Conservation (phyloP, 148 eudicot species). For the Persicaria tinctoria region DNA sequence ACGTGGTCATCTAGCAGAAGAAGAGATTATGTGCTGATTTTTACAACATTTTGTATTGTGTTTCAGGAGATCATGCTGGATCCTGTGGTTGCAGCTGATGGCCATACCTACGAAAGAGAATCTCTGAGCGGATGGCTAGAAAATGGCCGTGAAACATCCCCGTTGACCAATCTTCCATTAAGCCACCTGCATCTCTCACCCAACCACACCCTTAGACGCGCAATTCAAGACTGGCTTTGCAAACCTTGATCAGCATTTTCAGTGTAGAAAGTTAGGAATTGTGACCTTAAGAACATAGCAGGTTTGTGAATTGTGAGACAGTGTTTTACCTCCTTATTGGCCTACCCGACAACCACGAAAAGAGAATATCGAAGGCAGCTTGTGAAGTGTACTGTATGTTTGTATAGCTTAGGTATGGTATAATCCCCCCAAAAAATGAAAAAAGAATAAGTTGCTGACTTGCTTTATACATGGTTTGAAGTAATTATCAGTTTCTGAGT, state of each 20-base stretch:
- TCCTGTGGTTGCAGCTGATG: constrained; percentile 88
- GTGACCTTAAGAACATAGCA: background rate
- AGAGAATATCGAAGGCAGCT: too few species aligned
- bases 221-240: constrained; percentile 86
- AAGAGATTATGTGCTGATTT: background rate
- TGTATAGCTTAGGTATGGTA: background rate
- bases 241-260: constrained; percentile 21
- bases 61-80: constrained; percentile 84
- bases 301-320: too few species aligned
- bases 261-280: background rate
- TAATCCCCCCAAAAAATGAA: too few species aligned
- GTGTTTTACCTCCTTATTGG: too few species aligned
- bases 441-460: too few species aligned
- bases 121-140: constrained; percentile 61
- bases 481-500: background rate
- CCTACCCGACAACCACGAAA: too few species aligned
- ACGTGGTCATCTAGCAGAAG: background rate
- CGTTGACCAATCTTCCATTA: constrained; percentile 76
- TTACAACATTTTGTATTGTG: background rate
- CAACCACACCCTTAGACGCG: constrained; percentile 53
- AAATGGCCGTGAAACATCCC: constrained; percentile 74
- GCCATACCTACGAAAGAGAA: constrained; percentile 76
- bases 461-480: background rate
- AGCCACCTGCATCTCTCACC: constrained; percentile 64
- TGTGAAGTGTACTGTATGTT: background rate